phyloP scores from a whole-genome alignment of 2,329 filamentous ascomycete species.

The Exophiala calicioides region DNA sequence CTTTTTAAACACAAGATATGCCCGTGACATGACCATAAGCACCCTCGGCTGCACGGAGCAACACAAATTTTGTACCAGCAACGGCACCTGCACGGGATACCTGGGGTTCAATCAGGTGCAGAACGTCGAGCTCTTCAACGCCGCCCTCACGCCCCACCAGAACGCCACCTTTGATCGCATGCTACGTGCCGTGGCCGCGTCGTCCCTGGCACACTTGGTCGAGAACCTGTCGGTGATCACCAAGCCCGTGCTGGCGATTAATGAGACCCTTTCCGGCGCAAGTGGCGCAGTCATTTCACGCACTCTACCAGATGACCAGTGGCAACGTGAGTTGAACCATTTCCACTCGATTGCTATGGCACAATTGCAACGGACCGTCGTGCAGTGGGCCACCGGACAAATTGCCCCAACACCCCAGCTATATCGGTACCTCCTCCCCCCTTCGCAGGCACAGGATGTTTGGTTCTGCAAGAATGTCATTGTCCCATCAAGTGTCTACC shows the following conservation, averaged over 20 bases:
- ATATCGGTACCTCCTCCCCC: conserved; percentile 9
- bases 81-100: conserved; percentile 18
- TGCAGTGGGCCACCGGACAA: conserved; percentile 22
- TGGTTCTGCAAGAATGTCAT: conserved; percentile 26
- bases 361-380: conserved; percentile 21
- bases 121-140: conserved; percentile 15
- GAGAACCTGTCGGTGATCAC: conserved; percentile 10
- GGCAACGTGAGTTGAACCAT: conserved; percentile 20
- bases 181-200: conserved; percentile 10
- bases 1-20: conserved; percentile 15
- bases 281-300: conserved; percentile 14
- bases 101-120: conserved; percentile 24
- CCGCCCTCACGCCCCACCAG: conserved; percentile 13
- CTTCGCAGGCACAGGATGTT: conserved; percentile 14
- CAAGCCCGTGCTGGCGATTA: conserved; percentile 19
- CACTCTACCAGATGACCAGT: conserved; percentile 23
- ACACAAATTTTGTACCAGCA: conserved; percentile 23
- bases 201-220: conserved; percentile 6
- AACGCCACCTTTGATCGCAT: conserved; percentile 26
- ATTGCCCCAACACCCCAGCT: conserved; percentile 17
- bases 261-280: neutral
- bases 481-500: conserved; percentile 17
- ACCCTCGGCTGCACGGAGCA: conserved; percentile 25
- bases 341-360: conserved; percentile 27
- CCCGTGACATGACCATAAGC: conserved; percentile 19